A percentile compares a stretch with the other conserved stretches of the same genome.
Evolutionary conservation across 2,329 filamentous ascomycete species (phyloP).

Genomic region (Paracoccidioides lutzii): DNA sequence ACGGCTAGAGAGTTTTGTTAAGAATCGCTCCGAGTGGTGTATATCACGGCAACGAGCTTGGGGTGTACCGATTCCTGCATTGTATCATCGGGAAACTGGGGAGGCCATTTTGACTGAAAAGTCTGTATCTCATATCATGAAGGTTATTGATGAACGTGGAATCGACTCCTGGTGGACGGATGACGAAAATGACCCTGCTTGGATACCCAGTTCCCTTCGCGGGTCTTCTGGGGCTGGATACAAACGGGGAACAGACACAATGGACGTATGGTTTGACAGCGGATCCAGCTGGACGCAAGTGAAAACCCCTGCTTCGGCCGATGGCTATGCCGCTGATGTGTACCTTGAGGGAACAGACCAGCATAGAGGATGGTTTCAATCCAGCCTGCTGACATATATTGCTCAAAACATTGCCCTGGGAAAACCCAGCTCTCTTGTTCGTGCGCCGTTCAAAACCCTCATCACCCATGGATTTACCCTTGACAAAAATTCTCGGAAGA

Average conservation of each 20-base stretch:
- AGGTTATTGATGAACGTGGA: constrained; percentile 60
- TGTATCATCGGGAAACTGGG: constrained; percentile 58
- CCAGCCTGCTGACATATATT: constrained; percentile 76
- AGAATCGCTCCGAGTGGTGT: constrained; percentile 88
- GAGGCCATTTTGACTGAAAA: constrained; percentile 67
- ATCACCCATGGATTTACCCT: constrained; percentile 93
- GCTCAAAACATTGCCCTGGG: constrained; percentile 39
- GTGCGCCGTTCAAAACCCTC: constrained; percentile 71
- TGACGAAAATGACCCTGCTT: constrained; percentile 56
- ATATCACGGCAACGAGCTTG: constrained; percentile 91
- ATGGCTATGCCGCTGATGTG: constrained; percentile 51
- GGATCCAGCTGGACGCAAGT: constrained; percentile 75
- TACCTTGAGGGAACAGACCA: constrained; percentile 94
- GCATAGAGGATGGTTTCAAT: constrained; percentile 97
- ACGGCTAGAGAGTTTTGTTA: constrained; percentile 73
- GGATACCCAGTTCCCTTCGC: constrained; percentile 56
- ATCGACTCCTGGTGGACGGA: constrained; percentile 96
- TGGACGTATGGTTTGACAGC: constrained; percentile 99
- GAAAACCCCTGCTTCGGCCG: constrained; percentile 19
- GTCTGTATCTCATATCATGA: constrained; percentile 73
- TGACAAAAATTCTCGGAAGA: constrained; percentile 83
- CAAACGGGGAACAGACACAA: constrained; percentile 75
- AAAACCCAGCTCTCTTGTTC: constrained; percentile 17
- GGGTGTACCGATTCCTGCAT: constrained; percentile 89
- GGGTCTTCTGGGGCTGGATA: constrained; percentile 38